Base-by-base conservation (phyloP, 306 rosid species). In the Purshia tridentata region DNA sequence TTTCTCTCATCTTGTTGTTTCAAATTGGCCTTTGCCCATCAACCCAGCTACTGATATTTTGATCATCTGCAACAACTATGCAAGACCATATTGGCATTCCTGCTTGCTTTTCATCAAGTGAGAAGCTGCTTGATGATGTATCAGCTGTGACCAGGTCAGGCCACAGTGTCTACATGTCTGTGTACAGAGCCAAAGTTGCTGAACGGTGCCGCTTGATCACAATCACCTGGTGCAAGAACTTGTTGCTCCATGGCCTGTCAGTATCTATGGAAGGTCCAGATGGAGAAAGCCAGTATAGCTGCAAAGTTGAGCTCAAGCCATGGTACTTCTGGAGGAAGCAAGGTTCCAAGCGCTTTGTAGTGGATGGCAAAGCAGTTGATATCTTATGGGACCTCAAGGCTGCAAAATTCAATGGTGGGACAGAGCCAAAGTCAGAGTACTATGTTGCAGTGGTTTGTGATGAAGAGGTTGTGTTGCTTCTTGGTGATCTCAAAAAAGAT, bases 261-360 rank as follows among this genome's bases (percentile, higher is more conserved):
- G 88, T 92, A 0, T 84, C 94, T 22, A 81, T 92, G 45, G 92
- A 90, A 66, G 91, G 91, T 13, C 78, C 87, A 6, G 82, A 82
- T 46, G 88, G 96, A 61, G 96, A 89, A 44, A 64, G 81, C n/a
- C 96, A 88, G 44, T 80, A 86, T 70, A 73, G 74, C 59, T 92
- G 92, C 91, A 92, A 90, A 73, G 87, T 92, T 41, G 98, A 92
- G 89, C 86, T 90, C 29, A 92, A 92, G 85, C 98, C 98, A 13
- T 92, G 98, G 98, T 86, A 85, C 62, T 92, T 92, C 61, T 90
- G 96, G 98, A 86, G 92, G 57, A 92, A 90, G 71, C 92, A 90
- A 64, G 96, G 98, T 4, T 88, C 90, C 20, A 92, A 88, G 80
- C 74, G 85, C 8, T 87, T 92, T 55, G 9, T 67, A 0, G 90